Percentiles rank a stretch among this genome's conserved stretches.
Conservation (phyloP, 192 early-diverging fungal species). For the Coemansia sp. region DNA sequence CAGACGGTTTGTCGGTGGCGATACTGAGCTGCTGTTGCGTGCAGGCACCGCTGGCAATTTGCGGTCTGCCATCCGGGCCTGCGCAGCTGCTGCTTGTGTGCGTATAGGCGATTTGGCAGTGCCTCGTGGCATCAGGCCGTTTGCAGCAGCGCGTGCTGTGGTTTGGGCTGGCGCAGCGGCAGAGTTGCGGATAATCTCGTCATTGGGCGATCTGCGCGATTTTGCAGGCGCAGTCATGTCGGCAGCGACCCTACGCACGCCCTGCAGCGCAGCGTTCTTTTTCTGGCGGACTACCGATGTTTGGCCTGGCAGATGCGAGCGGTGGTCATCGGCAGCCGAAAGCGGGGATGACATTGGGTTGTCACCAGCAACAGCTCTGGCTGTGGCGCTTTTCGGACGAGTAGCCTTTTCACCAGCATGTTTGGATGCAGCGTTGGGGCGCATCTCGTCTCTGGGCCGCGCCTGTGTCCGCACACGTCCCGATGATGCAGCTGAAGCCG, state of each 20-base stretch:
- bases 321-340: constrained; percentile 3
- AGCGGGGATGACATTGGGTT: constrained; percentile 8
- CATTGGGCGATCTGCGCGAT: background rate
- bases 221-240: constrained; percentile 1
- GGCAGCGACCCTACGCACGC: background rate
- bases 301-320: background rate
- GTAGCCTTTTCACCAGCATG: background rate
- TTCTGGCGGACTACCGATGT: constrained; percentile 1
- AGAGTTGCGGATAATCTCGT: background rate
- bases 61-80: background rate
- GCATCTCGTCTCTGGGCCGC: background rate
- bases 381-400: background rate
- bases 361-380: constrained; percentile 1
- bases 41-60: background rate
- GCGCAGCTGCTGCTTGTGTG: background rate
- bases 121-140: background rate
- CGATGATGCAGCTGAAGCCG: constrained; percentile 6
- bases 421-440: background rate
- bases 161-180: background rate
- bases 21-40: constrained; percentile 7
- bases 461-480: background rate
- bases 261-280: background rate
- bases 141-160: background rate
- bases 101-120: constrained; percentile 1
- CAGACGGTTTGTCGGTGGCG: constrained; percentile 3